phyloP scores from a whole-genome alignment of 352 stramenopile species.

The Pythium grandisporangium region DNA sequence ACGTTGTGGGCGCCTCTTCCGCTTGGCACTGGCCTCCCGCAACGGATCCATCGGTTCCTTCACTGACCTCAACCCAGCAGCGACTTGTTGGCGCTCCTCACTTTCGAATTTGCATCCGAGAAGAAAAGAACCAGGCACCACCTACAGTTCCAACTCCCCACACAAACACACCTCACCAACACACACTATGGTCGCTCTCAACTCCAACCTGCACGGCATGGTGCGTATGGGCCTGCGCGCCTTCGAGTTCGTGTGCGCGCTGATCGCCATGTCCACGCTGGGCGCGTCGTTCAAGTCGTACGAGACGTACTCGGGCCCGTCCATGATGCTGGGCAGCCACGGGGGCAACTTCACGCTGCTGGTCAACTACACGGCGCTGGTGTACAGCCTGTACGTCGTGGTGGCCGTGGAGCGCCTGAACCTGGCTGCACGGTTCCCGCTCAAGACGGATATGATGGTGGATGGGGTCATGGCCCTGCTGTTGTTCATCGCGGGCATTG shows the following conservation, averaged over 20 bases:
- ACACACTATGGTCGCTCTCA: conserved; percentile 1
- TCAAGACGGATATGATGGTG: conserved; percentile 15
- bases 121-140: not conserved
- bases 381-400: conserved; percentile 43
- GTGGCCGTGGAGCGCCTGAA: conserved; percentile 40
- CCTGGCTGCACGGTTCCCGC: conserved; percentile 14
- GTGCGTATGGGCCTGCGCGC: conserved; percentile 13
- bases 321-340: conserved; percentile 11
- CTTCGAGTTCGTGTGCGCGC: conserved; percentile 45
- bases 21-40: too few relatives aligned
- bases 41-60: too few relatives aligned
- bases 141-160: not conserved
- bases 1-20: too few relatives aligned
- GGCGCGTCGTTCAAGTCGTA: conserved; percentile 18
- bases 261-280: conserved; percentile 39
- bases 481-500: conserved; percentile 45
- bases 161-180: conserved; percentile 1
- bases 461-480: conserved; percentile 27
- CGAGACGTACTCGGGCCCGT: conserved; percentile 5
- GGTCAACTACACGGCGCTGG: conserved; percentile 50
- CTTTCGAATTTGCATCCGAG: not conserved
- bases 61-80: too few relatives aligned
- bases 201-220: conserved; percentile 3
- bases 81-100: too few relatives aligned
- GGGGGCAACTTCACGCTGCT: conserved; percentile 44